A percentile compares a stretch with the other conserved stretches of the same genome.
phyloP scores from a whole-genome alignment of 202 grass and related monocot genomes.

The Musa balbisiana region DNA sequence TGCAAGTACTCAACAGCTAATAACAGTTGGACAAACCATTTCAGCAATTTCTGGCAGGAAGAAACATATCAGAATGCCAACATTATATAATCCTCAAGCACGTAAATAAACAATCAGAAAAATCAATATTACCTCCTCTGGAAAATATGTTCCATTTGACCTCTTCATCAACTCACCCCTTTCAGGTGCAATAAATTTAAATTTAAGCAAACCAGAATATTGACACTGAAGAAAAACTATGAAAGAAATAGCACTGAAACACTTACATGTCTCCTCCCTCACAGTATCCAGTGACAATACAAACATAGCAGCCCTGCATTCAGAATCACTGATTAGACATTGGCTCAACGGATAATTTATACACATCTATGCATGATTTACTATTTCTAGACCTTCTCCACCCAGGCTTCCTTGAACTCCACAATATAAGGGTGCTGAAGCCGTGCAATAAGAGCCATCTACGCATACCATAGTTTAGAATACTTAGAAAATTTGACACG shows the following conservation, averaged over 20 bases:
- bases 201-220: constrained; percentile 21
- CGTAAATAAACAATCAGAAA: background rate
- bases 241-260: constrained; percentile 17
- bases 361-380: constrained; percentile 10
- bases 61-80: constrained; percentile 25
- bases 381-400: constrained; percentile 73
- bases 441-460: constrained; percentile 61
- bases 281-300: constrained; percentile 98
- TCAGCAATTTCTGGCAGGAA: constrained; percentile 72
- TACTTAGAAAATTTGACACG: background rate
- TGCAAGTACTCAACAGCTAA: constrained; percentile 95
- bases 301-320: constrained; percentile 87
- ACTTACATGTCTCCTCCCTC: constrained; percentile 99
- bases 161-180: constrained; percentile 98
- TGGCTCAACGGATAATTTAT: background rate
- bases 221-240: constrained; percentile 18
- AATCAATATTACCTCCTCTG: constrained; percentile 60
- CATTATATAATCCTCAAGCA: background rate
- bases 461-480: background rate
- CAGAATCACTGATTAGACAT: constrained; percentile 2
- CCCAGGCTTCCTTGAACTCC: constrained; percentile 99
- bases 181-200: constrained; percentile 20
- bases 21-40: constrained; percentile 87
- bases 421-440: constrained; percentile 92
- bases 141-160: constrained; percentile 78